Percentiles rank a stretch among this genome's conserved stretches.
Conservation (phyloP, 495 filamentous ascomycete genomes). For the Podospora tetraspora region DNA sequence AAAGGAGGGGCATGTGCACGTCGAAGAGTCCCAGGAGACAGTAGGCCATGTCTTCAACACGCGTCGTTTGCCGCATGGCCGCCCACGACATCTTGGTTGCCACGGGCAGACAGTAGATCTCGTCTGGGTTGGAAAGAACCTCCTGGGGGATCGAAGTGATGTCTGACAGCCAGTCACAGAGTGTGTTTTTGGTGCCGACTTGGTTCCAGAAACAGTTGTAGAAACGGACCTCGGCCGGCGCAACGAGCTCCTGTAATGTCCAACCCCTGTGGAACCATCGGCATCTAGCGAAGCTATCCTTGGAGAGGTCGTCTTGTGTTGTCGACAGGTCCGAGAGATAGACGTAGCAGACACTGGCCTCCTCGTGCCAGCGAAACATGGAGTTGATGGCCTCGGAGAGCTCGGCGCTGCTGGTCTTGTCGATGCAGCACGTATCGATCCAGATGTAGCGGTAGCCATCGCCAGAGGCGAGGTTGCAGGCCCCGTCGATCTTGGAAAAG, state of each 20-base stretch:
- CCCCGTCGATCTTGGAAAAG: neutral
- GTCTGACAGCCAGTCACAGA: neutral
- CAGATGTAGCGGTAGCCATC: neutral
- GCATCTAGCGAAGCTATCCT: neutral
- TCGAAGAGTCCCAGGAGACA: constrained; percentile 19
- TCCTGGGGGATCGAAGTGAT: neutral
- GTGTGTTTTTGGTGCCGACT: neutral
- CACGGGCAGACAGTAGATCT: constrained; percentile 1
- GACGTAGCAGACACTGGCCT: constrained; percentile 1
- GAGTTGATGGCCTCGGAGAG: neutral
- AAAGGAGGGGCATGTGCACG: constrained; percentile 18
- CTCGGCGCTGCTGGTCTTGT: neutral
- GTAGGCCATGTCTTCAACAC: constrained; percentile 20
- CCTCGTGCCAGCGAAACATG: neutral
- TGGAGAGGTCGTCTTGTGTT: neutral
- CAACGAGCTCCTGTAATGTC: constrained; percentile 9
- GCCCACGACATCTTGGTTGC: constrained; percentile 19
- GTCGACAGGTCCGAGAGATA: neutral
- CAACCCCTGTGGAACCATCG: constrained; percentile 5
- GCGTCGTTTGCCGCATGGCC: constrained; percentile 11
- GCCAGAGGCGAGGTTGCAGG: neutral
- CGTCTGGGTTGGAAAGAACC: neutral
- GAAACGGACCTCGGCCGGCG: constrained; percentile 2
- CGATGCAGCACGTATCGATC: neutral
- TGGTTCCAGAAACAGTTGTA: constrained; percentile 5